These are phyloP conservation scores for Cardamine chenopodiifolia DNA, from an alignment of 345 rosid genomes.

Conservation along the genomic window DNA sequence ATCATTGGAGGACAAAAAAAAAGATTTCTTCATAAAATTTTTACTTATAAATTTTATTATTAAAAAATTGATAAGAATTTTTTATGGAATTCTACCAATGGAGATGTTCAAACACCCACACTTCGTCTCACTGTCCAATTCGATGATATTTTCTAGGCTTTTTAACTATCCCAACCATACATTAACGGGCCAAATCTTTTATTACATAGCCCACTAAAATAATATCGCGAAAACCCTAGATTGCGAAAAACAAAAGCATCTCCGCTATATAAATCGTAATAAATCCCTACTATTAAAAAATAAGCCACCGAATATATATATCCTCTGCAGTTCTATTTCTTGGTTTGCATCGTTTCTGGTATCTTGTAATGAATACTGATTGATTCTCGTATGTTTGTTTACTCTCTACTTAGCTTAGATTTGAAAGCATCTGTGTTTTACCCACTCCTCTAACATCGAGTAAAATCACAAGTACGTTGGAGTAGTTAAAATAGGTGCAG, in stretches of 20 bases:
- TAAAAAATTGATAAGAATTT: too few relatives aligned
- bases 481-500: constrained; percentile 35
- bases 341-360: background rate
- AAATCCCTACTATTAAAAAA: background rate
- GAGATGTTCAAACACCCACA: too few relatives aligned
- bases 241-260: background rate
- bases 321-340: background rate
- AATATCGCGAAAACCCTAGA: constrained; percentile 30
- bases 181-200: background rate
- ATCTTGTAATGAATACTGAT: background rate
- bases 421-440: constrained; percentile 47
- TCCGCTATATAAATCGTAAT: constrained; percentile 17
- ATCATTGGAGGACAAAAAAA: too few relatives aligned
- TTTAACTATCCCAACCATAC: background rate
- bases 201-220: background rate
- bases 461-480: constrained; percentile 11
- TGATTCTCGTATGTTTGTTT: background rate
- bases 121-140: too few relatives aligned
- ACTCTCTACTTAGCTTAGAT: background rate
- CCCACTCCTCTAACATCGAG: constrained; percentile 7
- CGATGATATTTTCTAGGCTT: background rate
- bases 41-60: too few relatives aligned
- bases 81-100: too few relatives aligned
- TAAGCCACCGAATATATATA: background rate
- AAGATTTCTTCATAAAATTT: too few relatives aligned